Evolutionary conservation across 306 rosid genomes (phyloP).

Genomic region (Dryas alaskensis): DNA sequence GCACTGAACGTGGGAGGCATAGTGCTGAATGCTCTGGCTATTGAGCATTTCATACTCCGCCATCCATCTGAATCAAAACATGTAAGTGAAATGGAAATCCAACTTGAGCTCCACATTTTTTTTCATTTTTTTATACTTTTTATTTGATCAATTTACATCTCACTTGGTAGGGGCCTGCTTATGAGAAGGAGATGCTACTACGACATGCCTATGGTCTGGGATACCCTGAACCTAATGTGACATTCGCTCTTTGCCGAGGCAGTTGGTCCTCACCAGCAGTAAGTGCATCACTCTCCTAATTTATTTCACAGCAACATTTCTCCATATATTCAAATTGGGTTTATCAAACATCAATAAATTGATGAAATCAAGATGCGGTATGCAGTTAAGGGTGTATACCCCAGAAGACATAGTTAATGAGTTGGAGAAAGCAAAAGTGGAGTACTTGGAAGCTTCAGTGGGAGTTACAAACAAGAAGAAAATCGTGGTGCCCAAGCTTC

Average conservation of each 20-base stretch:
- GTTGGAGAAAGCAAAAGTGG: slow-evolving; percentile 75
- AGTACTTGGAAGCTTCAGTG: slow-evolving; percentile 87
- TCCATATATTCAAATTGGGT: background rate
- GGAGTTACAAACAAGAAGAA: slow-evolving; percentile 73
- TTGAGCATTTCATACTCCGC: slow-evolving; percentile 90
- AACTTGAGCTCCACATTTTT: background rate
- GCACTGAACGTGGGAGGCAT: slow-evolving; percentile 78
- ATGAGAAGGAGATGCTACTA: slow-evolving; percentile 68
- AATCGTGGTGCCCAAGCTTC: slow-evolving; percentile 74
- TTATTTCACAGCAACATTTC: background rate
- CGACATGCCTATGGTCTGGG: slow-evolving; percentile 77
- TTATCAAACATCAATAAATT: background rate
- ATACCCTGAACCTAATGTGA: slow-evolving; percentile 85
- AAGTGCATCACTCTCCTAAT: slow-evolving; percentile 22
- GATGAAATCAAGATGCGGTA: slow-evolving; percentile 2
- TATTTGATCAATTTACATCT: background rate
- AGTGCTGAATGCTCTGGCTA: slow-evolving; percentile 86
- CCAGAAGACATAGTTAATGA: slow-evolving; percentile 71
- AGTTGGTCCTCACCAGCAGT: slow-evolving; percentile 96
- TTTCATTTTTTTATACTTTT: background rate
- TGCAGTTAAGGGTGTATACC: slow-evolving; percentile 81
- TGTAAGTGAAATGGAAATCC: slow-evolving; percentile 33
- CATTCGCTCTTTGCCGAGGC: slow-evolving; percentile 87
- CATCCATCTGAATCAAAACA: slow-evolving; percentile 63
- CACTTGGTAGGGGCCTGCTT: slow-evolving; percentile 39